These are phyloP conservation scores for Massarina eburnea DNA, from an alignment of 2,329 filamentous ascomycete genomes.

Conservation along the genomic window DNA sequence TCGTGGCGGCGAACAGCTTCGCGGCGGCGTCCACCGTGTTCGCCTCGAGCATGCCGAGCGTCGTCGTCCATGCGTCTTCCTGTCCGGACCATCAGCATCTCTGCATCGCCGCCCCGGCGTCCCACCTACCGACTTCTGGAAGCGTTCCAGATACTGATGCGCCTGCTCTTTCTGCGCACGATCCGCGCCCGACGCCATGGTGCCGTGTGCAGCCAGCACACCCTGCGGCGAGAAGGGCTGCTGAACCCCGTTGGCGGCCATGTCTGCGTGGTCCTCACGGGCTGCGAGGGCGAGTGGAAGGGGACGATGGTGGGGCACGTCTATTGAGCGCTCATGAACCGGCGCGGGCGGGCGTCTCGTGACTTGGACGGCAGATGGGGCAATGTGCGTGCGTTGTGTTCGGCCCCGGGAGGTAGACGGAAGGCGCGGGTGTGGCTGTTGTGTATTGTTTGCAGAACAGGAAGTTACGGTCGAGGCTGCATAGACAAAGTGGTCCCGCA, in stretches of 20 bases:
- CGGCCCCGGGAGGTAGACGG: conserved; percentile 2
- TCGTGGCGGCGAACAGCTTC: conserved; percentile 94
- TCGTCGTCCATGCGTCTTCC: conserved; percentile 88
- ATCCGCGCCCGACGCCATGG: conserved; percentile 83
- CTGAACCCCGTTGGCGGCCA: conserved; percentile 68
- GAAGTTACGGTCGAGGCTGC: conserved; percentile 18
- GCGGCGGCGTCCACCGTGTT: conserved; percentile 74
- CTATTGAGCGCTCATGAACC: conserved; percentile 29
- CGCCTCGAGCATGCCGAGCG: conserved; percentile 83
- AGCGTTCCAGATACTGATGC: conserved; percentile 87
- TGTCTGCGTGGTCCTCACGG: conserved; percentile 44
- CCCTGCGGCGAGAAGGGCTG: conserved; percentile 71
- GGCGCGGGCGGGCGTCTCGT: background rate
- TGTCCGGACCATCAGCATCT: conserved; percentile 45
- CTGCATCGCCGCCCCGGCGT: conserved; percentile 12
- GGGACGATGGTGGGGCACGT: conserved; percentile 28
- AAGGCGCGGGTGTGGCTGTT: conserved; percentile 8
- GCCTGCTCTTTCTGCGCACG: conserved; percentile 83
- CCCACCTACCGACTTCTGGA: conserved; percentile 90
- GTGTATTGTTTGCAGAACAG: conserved; percentile 21
- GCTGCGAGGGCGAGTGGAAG: conserved; percentile 22
- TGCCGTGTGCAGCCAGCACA: conserved; percentile 83
- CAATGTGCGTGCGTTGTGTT: conserved; percentile 4
- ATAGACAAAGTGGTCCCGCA: conserved; percentile 27
- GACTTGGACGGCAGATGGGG: background rate